These are phyloP conservation scores for Senecio squalidus DNA, from an alignment of 140 eudicot species.

Conservation along the genomic window DNA sequence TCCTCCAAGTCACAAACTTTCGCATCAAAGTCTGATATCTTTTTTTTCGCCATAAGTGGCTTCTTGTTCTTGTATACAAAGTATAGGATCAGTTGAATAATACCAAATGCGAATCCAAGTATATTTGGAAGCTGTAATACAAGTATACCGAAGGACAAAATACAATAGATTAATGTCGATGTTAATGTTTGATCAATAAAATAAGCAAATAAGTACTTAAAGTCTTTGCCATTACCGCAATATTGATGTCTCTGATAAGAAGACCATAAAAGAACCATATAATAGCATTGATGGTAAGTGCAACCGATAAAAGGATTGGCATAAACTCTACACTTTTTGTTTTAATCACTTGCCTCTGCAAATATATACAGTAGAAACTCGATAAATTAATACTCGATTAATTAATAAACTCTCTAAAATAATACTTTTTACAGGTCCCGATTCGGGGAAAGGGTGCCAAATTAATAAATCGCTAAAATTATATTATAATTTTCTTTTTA, in stretches of 20 bases:
- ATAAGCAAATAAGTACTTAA: too few relatives aligned
- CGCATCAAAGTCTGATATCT: background rate
- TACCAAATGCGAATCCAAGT: slow-evolving; percentile 43
- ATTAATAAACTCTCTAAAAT: too few relatives aligned
- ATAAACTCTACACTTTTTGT: slow-evolving; percentile 87
- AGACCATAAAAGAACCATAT: slow-evolving; percentile 95
- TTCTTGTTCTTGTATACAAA: slow-evolving; percentile 29
- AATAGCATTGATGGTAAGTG: slow-evolving; percentile 75
- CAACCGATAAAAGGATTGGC: slow-evolving; percentile 67
- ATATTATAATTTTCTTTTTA: too few relatives aligned
- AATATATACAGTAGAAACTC: background rate
- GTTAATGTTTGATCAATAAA: too few relatives aligned
- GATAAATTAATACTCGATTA: too few relatives aligned
- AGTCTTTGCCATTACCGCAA: slow-evolving; percentile 55
- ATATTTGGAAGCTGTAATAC: slow-evolving; percentile 41
- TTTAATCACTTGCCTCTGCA: slow-evolving; percentile 70
- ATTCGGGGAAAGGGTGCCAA: too few relatives aligned
- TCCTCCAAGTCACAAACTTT: slow-evolving; percentile 8
- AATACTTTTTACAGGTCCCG: too few relatives aligned
- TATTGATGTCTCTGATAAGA: slow-evolving; percentile 46
- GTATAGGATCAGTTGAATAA: slow-evolving; percentile 35
- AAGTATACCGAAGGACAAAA: background rate
- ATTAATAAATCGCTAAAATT: too few relatives aligned
- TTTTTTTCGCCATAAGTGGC: slow-evolving; percentile 3
- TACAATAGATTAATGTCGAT: background rate